Conservation (phyloP, 345 rosid genomes). For the Pistacia integerrima region DNA sequence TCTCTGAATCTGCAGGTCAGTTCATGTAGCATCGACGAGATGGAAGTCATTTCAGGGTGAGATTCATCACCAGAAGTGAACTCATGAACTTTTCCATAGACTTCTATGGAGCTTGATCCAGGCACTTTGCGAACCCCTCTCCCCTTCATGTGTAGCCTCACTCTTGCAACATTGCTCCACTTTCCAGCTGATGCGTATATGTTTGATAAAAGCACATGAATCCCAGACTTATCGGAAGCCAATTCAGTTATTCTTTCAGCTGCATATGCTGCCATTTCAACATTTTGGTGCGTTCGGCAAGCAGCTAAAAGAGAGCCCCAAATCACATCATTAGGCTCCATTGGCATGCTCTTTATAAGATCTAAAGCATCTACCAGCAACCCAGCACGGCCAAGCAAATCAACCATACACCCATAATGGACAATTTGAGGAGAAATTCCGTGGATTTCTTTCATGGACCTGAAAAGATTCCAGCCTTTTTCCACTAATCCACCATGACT, state of each 20-base stretch:
- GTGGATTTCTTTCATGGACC: constrained; percentile 53
- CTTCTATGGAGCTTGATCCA: constrained; percentile 51
- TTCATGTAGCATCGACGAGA: constrained; percentile 51
- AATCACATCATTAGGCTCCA: constrained; percentile 67
- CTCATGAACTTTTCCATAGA: constrained; percentile 44
- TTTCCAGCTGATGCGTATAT: constrained; percentile 61
- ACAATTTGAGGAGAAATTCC: constrained; percentile 50
- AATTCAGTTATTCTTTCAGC: constrained; percentile 45
- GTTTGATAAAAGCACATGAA: constrained; percentile 57
- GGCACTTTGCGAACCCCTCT: constrained; percentile 55
- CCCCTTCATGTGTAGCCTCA: constrained; percentile 58
- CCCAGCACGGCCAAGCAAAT: constrained; percentile 72
- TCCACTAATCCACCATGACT: constrained; percentile 64
- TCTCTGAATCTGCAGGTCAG: constrained; percentile 39
- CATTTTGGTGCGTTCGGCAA: constrained; percentile 52
- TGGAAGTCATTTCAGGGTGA: constrained; percentile 49
- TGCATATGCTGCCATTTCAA: constrained; percentile 52
- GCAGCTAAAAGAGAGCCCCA: constrained; percentile 70
- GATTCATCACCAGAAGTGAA: constrained; percentile 64
- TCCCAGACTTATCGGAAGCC: constrained; percentile 46
- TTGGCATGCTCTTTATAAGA: constrained; percentile 53
- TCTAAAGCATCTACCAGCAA: constrained; percentile 51
- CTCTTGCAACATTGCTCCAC: constrained; percentile 59
- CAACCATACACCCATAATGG: constrained; percentile 79
- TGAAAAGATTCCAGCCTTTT: constrained; percentile 55